Conservation (phyloP, 129 eudicot genomes). For the Artemisia tridentata region DNA sequence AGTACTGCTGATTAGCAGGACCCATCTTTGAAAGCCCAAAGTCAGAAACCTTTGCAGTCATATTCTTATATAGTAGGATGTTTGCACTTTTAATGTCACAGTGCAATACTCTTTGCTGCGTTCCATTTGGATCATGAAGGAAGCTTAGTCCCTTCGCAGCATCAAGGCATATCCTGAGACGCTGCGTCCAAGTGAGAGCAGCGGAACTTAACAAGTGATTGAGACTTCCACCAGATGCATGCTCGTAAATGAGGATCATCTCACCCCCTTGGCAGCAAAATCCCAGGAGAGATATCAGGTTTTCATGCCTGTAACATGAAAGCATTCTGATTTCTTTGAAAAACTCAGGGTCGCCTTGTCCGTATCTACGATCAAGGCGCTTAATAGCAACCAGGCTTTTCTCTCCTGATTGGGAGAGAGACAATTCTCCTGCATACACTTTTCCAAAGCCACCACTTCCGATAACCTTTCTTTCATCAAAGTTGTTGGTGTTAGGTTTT, state of each 20-base stretch:
- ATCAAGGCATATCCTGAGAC: constrained; percentile 7
- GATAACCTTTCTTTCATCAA: too few species aligned
- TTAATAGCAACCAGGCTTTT: too few species aligned
- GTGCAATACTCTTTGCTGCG: not conserved
- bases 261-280: not conserved
- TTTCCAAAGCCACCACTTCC: too few species aligned
- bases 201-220: not conserved
- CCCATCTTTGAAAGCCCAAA: constrained; percentile 14
- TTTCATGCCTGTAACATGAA: too few species aligned
- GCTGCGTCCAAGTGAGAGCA: constrained; percentile 4
- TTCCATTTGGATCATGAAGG: not conserved
- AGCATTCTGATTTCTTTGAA: too few species aligned
- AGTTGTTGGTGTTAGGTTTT: too few species aligned
- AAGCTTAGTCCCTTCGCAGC: not conserved
- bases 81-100: constrained; percentile 8
- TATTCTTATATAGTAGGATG: constrained; percentile 1
- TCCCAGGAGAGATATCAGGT: not conserved
- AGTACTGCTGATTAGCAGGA: not conserved
- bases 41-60: constrained; percentile 22
- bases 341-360: too few species aligned
- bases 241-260: constrained; percentile 3
- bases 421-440: too few species aligned
- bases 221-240: constrained; percentile 6
- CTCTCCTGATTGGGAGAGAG: too few species aligned
- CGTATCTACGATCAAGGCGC: too few species aligned